These are phyloP conservation scores for Pseudodiploospora longispora DNA, from an alignment of 2,329 filamentous ascomycete species.

Conservation along the genomic window DNA sequence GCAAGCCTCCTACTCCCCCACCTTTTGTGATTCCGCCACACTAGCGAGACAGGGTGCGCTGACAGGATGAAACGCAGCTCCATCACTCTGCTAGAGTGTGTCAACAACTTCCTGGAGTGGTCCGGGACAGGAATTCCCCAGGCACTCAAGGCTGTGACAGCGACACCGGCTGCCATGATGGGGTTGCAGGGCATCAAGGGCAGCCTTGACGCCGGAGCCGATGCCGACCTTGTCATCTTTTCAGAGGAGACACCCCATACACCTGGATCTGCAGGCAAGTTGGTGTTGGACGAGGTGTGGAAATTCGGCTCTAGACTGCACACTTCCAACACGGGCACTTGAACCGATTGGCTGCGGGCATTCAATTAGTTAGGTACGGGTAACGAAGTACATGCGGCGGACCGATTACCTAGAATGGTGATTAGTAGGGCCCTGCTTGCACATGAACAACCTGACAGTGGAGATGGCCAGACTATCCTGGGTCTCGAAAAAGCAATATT, in stretches of 20 bases:
- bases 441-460: too few species aligned
- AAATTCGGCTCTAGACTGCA: conserved; percentile 59
- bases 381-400: too few species aligned
- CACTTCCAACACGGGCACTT: conserved; percentile 10
- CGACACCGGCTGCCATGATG: conserved; percentile 70
- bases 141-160: conserved; percentile 64
- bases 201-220: conserved; percentile 50
- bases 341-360: not conserved
- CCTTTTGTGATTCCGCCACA: not conserved
- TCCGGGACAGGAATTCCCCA: conserved; percentile 59
- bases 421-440: too few species aligned
- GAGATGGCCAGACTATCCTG: too few species aligned
- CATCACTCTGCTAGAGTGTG: conserved; percentile 70
- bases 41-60: not conserved
- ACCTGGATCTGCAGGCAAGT: conserved; percentile 35
- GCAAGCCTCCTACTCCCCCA: not conserved
- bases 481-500: too few species aligned
- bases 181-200: conserved; percentile 62
- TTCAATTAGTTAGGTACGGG: too few species aligned
- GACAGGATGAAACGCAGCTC: conserved; percentile 34
- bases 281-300: conserved; percentile 70
- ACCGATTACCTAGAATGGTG: too few species aligned
- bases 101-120: conserved; percentile 74
- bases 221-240: conserved; percentile 63
- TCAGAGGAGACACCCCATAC: conserved; percentile 41